These are phyloP conservation scores for Alternaria arbusti DNA, from an alignment of 2,329 filamentous ascomycete genomes.

Conservation along the genomic window DNA sequence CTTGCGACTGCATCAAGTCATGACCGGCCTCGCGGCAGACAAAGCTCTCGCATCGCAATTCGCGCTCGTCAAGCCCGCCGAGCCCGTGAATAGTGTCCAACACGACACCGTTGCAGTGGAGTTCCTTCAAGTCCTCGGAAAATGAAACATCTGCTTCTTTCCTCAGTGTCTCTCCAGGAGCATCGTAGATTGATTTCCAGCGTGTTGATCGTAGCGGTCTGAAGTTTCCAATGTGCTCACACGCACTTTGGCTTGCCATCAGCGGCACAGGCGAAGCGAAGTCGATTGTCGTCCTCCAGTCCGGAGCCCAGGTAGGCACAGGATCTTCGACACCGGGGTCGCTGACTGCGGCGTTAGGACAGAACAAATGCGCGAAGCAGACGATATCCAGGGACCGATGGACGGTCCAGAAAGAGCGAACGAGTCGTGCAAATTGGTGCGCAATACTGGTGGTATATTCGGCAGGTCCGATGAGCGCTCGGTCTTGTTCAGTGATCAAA, in stretches of 20 bases:
- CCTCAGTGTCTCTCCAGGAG: slow-evolving; percentile 26
- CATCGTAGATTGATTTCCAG: slow-evolving; percentile 36
- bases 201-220: slow-evolving; percentile 28
- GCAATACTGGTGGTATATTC: slow-evolving; percentile 27
- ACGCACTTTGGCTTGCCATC: slow-evolving; percentile 43
- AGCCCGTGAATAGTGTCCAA: slow-evolving; percentile 32
- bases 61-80: slow-evolving; percentile 32
- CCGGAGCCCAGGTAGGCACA: slow-evolving; percentile 36
- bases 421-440: slow-evolving; percentile 32
- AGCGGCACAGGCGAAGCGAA: slow-evolving; percentile 41
- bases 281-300: slow-evolving; percentile 35
- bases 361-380: slow-evolving; percentile 40
- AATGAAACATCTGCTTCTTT: slow-evolving; percentile 30
- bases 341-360: slow-evolving; percentile 21
- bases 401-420: slow-evolving; percentile 34
- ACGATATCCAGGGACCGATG: slow-evolving; percentile 37
- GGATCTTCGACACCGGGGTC: slow-evolving; percentile 18
- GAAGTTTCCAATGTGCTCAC: slow-evolving; percentile 37
- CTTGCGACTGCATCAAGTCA: slow-evolving; percentile 13
- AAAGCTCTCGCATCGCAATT: slow-evolving; percentile 36
- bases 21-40: slow-evolving; percentile 27
- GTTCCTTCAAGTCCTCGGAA: slow-evolving; percentile 25
- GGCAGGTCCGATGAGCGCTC: slow-evolving; percentile 29
- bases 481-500: slow-evolving; percentile 30
- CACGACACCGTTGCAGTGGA: slow-evolving; percentile 34